Base-by-base conservation (phyloP, 352 stramenopile species). In the Albugo laibachii region DNA sequence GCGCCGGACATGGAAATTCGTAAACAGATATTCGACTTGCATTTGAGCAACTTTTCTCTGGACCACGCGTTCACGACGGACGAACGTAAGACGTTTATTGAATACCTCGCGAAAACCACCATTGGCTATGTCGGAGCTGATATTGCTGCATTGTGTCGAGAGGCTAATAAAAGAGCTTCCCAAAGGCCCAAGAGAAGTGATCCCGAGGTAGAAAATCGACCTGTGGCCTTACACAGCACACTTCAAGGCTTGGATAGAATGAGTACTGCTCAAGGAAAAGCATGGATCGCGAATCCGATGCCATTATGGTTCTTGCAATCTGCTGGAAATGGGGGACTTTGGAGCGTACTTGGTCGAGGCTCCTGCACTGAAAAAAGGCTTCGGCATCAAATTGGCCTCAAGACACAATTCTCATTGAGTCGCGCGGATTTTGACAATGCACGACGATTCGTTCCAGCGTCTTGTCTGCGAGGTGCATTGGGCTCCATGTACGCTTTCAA, bases 121-220 rank as follows among this genome's bases (percentile, higher is more conserved):
- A 63, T 88, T 18, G 78, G 75, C 0, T 91, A 85, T 38, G 78
- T 91, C 15, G 78, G 78, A 24, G 78, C 78, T 3, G 78, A 91
- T 49, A 83, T 91, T 35, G 72, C 75, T 2, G 62, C 75, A 38
- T 40, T 91, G 16, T 87, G 74, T 54, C 68, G 78, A 5, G 71
- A 91, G 54, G 78, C 75, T 40, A 53, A 68, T 19, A 77, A 77
- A 12, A 50, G 83, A 5, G 73, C 75, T 10, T 82, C 72, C 1
- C 76, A 63, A 8, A 61, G 66, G 0, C 69, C 79, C 38, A 31
- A 31, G 8, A 8, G 24, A 31, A 8, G 8, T 31, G 24, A 31
- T 31, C 24, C 3, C 8, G 24, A 10, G 24, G 3, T 8, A 31
- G 24, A 31, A 31, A 31, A 31, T 31, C 24, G 24, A 31, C 24